A percentile compares a stretch with the other conserved stretches of the same genome.
Conservation (phyloP, 1,284 basidiomycete genomes). For the Ceratobasidium sp. region DNA sequence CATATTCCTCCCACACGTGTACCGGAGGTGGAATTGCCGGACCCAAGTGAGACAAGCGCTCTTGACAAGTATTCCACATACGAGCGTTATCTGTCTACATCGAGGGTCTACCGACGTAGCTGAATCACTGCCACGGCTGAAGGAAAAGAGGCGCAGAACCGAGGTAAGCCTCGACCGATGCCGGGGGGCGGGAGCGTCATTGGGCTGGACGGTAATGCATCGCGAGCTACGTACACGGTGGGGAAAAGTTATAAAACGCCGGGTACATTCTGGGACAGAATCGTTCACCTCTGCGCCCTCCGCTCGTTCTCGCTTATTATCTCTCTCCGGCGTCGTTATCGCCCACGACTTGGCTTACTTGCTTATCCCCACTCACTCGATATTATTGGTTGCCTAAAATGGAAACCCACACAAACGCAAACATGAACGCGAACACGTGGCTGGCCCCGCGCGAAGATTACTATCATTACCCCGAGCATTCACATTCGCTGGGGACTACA, state of each 20-base stretch:
- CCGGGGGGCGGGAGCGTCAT: conserved; percentile 20
- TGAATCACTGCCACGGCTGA: conserved; percentile 15
- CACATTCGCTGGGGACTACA: background rate
- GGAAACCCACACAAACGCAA: background rate
- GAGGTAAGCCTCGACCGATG: conserved; percentile 21
- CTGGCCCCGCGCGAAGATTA: conserved; percentile 1
- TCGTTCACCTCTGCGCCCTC: background rate
- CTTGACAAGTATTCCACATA: background rate
- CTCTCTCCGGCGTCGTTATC: background rate
- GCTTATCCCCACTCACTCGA: background rate
- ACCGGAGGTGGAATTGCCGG: background rate
- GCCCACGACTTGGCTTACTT: background rate
- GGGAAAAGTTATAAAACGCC: background rate
- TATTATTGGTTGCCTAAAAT: background rate
- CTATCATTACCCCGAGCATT: conserved; percentile 10
- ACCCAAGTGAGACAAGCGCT: background rate
- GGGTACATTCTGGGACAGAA: background rate
- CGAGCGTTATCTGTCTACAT: conserved; percentile 6
- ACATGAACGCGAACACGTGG: conserved; percentile 24
- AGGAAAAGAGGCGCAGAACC: conserved; percentile 4
- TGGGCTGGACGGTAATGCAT: conserved; percentile 31
- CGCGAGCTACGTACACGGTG: background rate
- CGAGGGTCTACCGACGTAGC: background rate
- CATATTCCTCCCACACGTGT: background rate
- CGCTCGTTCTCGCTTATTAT: conserved; percentile 1